Conservation (phyloP, 2,329 filamentous ascomycete species). For the Claviceps quebecensis region DNA sequence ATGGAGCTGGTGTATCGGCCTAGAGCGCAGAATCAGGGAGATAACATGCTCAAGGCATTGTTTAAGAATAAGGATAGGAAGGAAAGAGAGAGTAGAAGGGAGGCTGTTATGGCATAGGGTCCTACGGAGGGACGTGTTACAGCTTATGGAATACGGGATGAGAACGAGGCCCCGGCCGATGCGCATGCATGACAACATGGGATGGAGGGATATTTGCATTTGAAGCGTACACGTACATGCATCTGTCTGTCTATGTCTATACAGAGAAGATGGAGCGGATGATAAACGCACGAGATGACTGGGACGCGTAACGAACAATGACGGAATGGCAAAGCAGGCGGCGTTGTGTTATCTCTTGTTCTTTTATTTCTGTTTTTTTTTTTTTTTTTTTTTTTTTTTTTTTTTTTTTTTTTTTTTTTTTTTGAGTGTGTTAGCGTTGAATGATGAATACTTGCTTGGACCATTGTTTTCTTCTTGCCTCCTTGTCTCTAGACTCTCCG, state of each 20-base stretch:
- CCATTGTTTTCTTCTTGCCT: background rate
- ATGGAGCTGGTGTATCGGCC: slow-evolving; percentile 29
- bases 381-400: no score
- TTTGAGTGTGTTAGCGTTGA: background rate
- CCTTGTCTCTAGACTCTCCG: no score
- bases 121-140: background rate
- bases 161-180: background rate
- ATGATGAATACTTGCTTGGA: no score
- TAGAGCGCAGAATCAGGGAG: slow-evolving; percentile 31
- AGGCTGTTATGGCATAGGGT: slow-evolving; percentile 16
- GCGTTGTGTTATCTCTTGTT: background rate
- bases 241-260: background rate
- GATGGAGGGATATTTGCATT: background rate
- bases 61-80: slow-evolving; percentile 43
- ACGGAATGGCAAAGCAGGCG: background rate
- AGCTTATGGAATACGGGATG: background rate
- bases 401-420: no score
- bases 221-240: background rate
- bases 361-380: background rate
- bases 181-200: background rate
- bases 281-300: background rate
- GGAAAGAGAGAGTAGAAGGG: slow-evolving; percentile 22
- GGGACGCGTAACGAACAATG: background rate
- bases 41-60: slow-evolving; percentile 42
- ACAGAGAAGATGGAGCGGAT: no score